These are phyloP conservation scores for Citeromyces siamensis DNA, from an alignment of 1,139 yeast species.

Conservation along the genomic window DNA sequence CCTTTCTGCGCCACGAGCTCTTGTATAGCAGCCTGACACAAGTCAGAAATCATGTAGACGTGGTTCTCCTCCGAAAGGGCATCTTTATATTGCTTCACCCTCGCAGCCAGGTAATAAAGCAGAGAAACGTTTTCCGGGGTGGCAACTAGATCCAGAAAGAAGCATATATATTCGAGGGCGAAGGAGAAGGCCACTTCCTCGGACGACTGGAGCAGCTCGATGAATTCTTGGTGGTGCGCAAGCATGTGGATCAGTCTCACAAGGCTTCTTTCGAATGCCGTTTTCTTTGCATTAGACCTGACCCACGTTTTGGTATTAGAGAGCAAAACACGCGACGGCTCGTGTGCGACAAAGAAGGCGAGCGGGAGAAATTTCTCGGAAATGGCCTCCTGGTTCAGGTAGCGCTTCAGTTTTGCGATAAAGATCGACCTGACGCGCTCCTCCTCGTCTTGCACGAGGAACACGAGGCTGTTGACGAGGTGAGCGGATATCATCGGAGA, in stretches of 20 bases:
- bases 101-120: constrained; percentile 63
- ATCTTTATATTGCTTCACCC: constrained; percentile 74
- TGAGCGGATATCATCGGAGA: constrained; percentile 39
- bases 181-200: constrained; percentile 7
- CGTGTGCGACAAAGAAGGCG: constrained; percentile 66
- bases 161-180: constrained; percentile 45
- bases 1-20: constrained; percentile 41
- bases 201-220: constrained; percentile 23
- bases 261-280: constrained; percentile 44
- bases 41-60: constrained; percentile 59
- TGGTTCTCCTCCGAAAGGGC: constrained; percentile 25
- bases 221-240: constrained; percentile 65
- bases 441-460: constrained; percentile 58
- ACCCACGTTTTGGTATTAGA: constrained; percentile 60
- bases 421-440: constrained; percentile 43
- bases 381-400: constrained; percentile 37
- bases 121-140: constrained; percentile 59
- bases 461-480: constrained; percentile 39
- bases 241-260: constrained; percentile 59
- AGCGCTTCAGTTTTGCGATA: constrained; percentile 36
- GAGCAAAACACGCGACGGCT: constrained; percentile 42
- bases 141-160: constrained; percentile 49
- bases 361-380: constrained; percentile 59
- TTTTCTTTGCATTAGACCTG: constrained; percentile 40
- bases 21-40: constrained; percentile 55